Percentiles rank a stretch among this genome's conserved stretches.
Evolutionary conservation across 176 grass and related monocot genomes (phyloP).

Genomic region (Cocos nucifera): DNA sequence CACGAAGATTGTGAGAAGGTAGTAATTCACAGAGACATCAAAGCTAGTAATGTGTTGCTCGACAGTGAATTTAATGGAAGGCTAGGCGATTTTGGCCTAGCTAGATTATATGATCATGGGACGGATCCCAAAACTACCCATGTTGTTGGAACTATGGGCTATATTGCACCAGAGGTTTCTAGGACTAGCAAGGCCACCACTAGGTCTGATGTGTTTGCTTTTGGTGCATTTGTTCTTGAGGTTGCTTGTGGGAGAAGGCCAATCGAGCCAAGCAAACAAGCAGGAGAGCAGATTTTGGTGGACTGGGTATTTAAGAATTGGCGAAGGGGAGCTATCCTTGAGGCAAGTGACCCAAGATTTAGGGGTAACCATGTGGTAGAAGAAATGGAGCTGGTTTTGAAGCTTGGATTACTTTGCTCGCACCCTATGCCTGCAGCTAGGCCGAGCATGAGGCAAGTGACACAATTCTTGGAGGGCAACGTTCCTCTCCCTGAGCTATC

Average conservation of each 20-base stretch:
- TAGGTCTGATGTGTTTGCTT: slow-evolving; percentile 8
- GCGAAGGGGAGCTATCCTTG: not conserved
- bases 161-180: slow-evolving; percentile 1
- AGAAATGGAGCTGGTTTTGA: not conserved
- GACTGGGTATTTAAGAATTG: slow-evolving; percentile 18
- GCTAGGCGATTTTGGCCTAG: slow-evolving; percentile 16
- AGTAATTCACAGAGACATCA: slow-evolving; percentile 17
- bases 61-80: slow-evolving; percentile 1
- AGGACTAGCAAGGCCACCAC: slow-evolving; percentile 23
- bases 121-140: not conserved
- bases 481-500: slow-evolving; percentile 15
- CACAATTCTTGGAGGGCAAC: slow-evolving; percentile 17
- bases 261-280: not conserved
- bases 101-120: slow-evolving; percentile 13
- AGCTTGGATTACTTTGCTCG: slow-evolving; percentile 16
- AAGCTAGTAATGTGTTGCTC: slow-evolving; percentile 11
- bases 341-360: not conserved
- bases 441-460: slow-evolving; percentile 22
- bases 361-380: not conserved
- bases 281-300: not conserved
- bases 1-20: slow-evolving; percentile 35
- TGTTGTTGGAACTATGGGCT: slow-evolving; percentile 12
- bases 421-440: slow-evolving; percentile 24
- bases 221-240: slow-evolving; percentile 21
- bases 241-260: slow-evolving; percentile 18